These are phyloP conservation scores for Heracleum sosnowskyi DNA, from an alignment of 129 eudicot species.

Conservation along the genomic window DNA sequence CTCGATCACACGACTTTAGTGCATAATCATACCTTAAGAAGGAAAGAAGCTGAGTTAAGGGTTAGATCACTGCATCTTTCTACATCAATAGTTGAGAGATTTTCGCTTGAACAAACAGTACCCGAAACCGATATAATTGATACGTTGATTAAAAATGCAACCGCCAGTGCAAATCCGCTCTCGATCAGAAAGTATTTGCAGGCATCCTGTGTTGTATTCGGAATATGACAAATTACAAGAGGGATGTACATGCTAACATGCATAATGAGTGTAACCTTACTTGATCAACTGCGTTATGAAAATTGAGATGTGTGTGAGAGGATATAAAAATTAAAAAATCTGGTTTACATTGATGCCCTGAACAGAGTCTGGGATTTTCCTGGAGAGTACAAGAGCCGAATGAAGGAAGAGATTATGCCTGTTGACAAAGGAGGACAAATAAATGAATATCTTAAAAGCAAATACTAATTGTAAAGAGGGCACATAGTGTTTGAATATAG, in stretches of 20 bases:
- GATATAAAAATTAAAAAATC: not conserved
- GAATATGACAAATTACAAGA: not conserved
- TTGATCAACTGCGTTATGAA: no score
- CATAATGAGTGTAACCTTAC: not conserved
- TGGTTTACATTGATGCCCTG: slow-evolving; percentile 68
- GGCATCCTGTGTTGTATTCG: slow-evolving; percentile 34
- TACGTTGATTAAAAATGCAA: slow-evolving; percentile 55
- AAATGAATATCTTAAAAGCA: no score
- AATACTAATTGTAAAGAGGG: not conserved
- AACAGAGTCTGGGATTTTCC: slow-evolving; percentile 61
- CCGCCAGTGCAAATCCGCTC: slow-evolving; percentile 54
- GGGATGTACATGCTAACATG: not conserved
- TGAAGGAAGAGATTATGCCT: slow-evolving; percentile 94
- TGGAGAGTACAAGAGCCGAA: slow-evolving; percentile 82
- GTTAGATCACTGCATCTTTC: slow-evolving; percentile 35
- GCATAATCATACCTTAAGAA: slow-evolving; percentile 24
- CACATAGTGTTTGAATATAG: not conserved
- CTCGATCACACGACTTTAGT: not conserved
- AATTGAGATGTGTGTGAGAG: not conserved
- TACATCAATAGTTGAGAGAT: slow-evolving; percentile 14
- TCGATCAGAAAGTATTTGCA: slow-evolving; percentile 51
- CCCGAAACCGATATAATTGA: slow-evolving; percentile 50
- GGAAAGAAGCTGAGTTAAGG: slow-evolving; percentile 52
- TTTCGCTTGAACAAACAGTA: slow-evolving; percentile 36
- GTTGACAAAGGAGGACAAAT: slow-evolving; percentile 5